phyloP scores from a whole-genome alignment of 306 rosid species.

The Lathyrus oleraceus region DNA sequence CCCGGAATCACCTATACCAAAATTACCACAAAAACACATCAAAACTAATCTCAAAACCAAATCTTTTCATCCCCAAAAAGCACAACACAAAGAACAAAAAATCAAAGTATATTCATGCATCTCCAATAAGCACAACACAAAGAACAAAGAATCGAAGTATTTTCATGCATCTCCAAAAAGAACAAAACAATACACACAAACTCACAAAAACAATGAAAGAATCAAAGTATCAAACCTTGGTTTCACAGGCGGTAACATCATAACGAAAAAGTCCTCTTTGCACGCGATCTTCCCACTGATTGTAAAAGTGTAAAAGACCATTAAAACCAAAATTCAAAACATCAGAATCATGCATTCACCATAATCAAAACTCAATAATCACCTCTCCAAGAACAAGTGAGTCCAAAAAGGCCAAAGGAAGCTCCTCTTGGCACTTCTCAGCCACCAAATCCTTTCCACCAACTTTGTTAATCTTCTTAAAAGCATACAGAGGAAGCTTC shows the following conservation, averaged over 20 bases:
- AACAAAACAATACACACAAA: background rate
- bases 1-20: constrained; percentile 82
- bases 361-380: constrained; percentile 18
- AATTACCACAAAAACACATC: constrained; percentile 26
- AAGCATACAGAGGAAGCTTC: constrained; percentile 87
- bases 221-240: constrained; percentile 59
- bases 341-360: background rate
- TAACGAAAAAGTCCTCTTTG: constrained; percentile 91
- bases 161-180: background rate
- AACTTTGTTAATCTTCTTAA: constrained; percentile 49
- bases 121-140: background rate
- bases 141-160: background rate
- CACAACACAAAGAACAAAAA: background rate
- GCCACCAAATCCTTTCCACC: constrained; percentile 35
- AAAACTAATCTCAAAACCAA: background rate
- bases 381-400: constrained; percentile 94
- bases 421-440: constrained; percentile 48
- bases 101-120: background rate
- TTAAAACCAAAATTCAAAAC: constrained; percentile 7
- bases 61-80: background rate
- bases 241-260: constrained; percentile 92
- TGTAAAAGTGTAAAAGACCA: constrained; percentile 21
- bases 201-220: background rate
- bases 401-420: constrained; percentile 77
- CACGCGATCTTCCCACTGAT: constrained; percentile 94